Percentiles rank a stretch among this genome's conserved stretches.
Conservation (phyloP, 106 monocot genomes). For the Vanilla planifolia region DNA sequence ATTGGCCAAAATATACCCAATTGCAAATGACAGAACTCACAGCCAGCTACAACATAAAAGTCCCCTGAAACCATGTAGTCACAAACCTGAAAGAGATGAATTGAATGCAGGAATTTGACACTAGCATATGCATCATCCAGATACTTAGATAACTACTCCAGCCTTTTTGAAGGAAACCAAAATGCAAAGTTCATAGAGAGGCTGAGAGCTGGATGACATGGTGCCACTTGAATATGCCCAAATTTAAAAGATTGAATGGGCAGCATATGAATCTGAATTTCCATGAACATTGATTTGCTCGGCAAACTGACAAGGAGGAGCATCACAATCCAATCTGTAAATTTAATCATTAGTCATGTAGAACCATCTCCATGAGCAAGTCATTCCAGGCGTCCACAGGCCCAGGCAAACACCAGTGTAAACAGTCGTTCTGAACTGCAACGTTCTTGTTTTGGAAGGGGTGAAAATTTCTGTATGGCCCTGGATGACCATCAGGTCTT, state of each 20-base stretch:
- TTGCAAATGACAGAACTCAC: no score
- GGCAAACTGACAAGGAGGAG: not conserved
- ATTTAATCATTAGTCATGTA: not conserved
- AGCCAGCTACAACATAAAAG: no score
- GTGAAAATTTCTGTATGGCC: conserved; percentile 44
- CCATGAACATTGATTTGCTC: not conserved
- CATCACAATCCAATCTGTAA: not conserved
- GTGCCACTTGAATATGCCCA: not conserved
- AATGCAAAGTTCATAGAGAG: not conserved
- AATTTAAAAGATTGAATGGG: not conserved
- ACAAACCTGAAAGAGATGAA: no score
- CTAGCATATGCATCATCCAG: no score
- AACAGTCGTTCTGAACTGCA: conserved; percentile 50
- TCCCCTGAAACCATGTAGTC: no score
- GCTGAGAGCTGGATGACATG: not conserved
- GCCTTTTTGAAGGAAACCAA: not conserved
- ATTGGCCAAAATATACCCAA: no score
- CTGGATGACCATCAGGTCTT: conserved; percentile 62
- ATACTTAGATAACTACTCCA: not conserved
- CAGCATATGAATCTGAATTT: not conserved
- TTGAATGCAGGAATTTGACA: no score
- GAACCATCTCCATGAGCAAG: conserved; percentile 45
- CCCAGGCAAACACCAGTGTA: conserved; percentile 31
- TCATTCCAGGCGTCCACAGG: conserved; percentile 64
- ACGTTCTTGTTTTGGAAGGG: conserved; percentile 33